A percentile compares a stretch with the other conserved stretches of the same genome.
phyloP scores from a whole-genome alignment of 1,284 basidiomycete genomes.

The Neolentinus lepideus region DNA sequence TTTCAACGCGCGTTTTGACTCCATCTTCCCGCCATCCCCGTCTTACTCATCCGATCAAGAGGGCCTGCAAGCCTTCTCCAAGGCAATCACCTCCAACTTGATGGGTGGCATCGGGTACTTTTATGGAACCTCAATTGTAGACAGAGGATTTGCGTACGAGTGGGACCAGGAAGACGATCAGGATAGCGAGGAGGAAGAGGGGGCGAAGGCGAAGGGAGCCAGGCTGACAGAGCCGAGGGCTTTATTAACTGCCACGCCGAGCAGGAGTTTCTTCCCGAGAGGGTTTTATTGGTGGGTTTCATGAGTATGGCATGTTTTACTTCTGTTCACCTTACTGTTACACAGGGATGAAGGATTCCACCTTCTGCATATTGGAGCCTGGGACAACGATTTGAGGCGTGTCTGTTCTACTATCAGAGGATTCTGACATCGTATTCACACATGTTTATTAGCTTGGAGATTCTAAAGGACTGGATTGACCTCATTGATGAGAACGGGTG shows the following conservation, averaged over 20 bases:
- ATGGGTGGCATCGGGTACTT: constrained; percentile 93
- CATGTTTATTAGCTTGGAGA: constrained; percentile 62
- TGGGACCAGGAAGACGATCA: constrained; percentile 80
- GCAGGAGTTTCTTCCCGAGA: constrained; percentile 91
- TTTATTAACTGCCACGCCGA: constrained; percentile 89
- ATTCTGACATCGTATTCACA: constrained; percentile 3
- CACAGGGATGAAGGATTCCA: constrained; percentile 94
- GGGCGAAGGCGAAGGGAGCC: constrained; percentile 41
- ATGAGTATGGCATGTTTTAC: neutral
- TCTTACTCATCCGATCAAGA: constrained; percentile 42
- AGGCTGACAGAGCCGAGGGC: constrained; percentile 66
- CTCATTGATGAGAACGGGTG: constrained; percentile 91
- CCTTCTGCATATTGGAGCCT: constrained; percentile 81
- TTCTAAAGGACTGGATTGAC: constrained; percentile 83
- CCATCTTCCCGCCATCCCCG: constrained; percentile 58
- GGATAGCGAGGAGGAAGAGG: constrained; percentile 31
- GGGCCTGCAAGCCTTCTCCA: constrained; percentile 68
- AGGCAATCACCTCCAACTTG: constrained; percentile 83
- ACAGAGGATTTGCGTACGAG: constrained; percentile 78
- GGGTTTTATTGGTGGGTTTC: constrained; percentile 85
- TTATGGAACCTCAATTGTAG: constrained; percentile 85
- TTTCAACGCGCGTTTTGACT: constrained; percentile 64
- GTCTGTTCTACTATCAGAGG: constrained; percentile 4
- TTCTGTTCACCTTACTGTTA: neutral
- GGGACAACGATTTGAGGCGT: constrained; percentile 87